phyloP scores from a whole-genome alignment of 192 early-diverging fungal genomes.

The Coemansia sp. region DNA sequence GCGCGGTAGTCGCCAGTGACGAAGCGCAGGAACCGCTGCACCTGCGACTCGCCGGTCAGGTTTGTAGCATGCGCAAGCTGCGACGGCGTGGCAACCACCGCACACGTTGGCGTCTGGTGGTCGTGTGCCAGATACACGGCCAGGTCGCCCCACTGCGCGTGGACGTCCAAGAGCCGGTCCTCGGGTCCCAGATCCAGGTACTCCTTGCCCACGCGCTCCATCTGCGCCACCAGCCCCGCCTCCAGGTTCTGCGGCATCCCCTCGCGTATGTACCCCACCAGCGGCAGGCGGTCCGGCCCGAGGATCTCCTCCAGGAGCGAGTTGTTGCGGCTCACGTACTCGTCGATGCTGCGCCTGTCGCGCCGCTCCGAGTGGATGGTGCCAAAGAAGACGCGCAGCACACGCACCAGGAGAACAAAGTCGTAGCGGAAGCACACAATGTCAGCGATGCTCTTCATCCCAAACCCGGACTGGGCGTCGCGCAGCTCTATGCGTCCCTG shows the following conservation, averaged over 20 bases:
- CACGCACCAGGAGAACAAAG: slow-evolving; percentile 30
- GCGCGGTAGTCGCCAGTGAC: slow-evolving; percentile 50
- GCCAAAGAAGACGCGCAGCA: slow-evolving; percentile 17
- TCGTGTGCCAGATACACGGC: slow-evolving; percentile 47
- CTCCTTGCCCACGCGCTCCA: slow-evolving; percentile 43
- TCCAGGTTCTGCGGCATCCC: slow-evolving; percentile 39
- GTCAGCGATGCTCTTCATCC: slow-evolving; percentile 37
- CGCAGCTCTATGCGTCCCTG: slow-evolving; percentile 50
- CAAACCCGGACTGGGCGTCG: slow-evolving; percentile 46
- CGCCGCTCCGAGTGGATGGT: slow-evolving; percentile 26
- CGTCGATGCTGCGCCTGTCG: slow-evolving; percentile 25
- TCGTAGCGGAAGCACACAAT: slow-evolving; percentile 40
- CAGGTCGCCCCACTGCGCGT: slow-evolving; percentile 54
- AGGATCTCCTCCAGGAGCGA: slow-evolving; percentile 48
- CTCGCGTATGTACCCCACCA: slow-evolving; percentile 49
- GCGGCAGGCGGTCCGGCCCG: slow-evolving; percentile 48
- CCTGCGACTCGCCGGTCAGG: slow-evolving; percentile 43
- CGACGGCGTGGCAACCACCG: slow-evolving; percentile 31
- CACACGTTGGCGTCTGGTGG: slow-evolving; percentile 37
- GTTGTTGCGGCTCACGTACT: slow-evolving; percentile 38
- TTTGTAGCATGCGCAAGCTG: slow-evolving; percentile 49
- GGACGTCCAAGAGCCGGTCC: slow-evolving; percentile 47
- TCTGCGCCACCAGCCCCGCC: slow-evolving; percentile 27
- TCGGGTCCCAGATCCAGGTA: slow-evolving; percentile 49
- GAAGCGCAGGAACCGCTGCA: slow-evolving; percentile 40